Base-by-base conservation (phyloP, 139 green algal species). In the Auxenochlorella pyrenoidosa region DNA sequence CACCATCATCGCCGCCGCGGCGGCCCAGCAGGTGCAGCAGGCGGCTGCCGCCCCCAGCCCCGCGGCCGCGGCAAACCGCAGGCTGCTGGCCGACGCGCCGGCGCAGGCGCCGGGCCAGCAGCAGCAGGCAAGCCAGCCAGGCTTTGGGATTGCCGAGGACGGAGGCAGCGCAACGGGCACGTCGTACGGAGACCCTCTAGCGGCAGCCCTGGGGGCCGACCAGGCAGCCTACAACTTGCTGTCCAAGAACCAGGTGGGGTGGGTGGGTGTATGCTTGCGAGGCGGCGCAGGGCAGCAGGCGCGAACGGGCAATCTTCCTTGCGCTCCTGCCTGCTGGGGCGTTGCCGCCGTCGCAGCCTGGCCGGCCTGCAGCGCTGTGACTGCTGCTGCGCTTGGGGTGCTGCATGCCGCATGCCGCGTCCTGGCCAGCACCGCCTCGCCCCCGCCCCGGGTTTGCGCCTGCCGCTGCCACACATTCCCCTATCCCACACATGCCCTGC, bases 1-100 rank as follows among this genome's bases (percentile, higher is more conserved):
- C 28, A 85, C 60, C 32, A 60, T 85, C 63, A 85, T 76, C 38
- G 80, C 80, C 2, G 66, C 80, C 16, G 80, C 41, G 28, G 18
- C 43, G 13, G 58, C 36, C 8, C 28, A 47, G 24, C 58, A 71
- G 43, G 26, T 24, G 26, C 24, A 44, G 30, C 21, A 38, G 32
- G 54, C 34, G 32, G n/a, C 79, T 32, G 60, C 58, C 1, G n/a
- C 43, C 3, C 21, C 80, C 24, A 60, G 58, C 15, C 26, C 58
- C 22, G 79, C 24, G 18, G 34, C 60, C 43, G 32, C n/a, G 28
- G 28, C 40, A 2, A 54, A 41, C 63, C 59, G 80, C 60, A 85
- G 75, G 60, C 80, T 85, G 80, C 30, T 85, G 41, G 59, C n/a
- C 13, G 58, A 40, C 18, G 40, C 8, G 10, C 3, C 63, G 1